Conservation (phyloP, 139 green algal species). For the Tetradesmus lagerheimii region DNA sequence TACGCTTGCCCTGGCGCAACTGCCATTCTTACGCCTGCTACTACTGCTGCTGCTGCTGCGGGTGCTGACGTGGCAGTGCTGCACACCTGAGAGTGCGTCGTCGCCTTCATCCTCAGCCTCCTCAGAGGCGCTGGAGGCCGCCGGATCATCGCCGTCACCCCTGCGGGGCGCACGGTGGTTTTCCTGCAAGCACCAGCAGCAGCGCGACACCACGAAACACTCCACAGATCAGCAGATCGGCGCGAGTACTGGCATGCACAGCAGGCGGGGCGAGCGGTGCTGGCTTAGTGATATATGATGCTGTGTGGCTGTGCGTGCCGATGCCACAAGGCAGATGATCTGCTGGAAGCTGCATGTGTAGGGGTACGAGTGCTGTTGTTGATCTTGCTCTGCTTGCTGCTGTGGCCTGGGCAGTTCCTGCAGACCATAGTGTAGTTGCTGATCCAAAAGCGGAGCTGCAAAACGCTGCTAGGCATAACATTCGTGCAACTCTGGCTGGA, state of each 20-base stretch:
- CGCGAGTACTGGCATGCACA: too few species aligned
- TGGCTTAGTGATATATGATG: background rate
- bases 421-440: background rate
- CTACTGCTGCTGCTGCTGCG: conserved; percentile 11
- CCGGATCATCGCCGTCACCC: background rate
- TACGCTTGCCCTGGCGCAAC: background rate
- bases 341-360: background rate
- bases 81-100: conserved; percentile 22
- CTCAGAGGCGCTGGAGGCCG: conserved; percentile 12
- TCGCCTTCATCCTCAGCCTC: conserved; percentile 18
- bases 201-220: background rate
- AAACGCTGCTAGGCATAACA: background rate
- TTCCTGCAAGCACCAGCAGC: background rate
- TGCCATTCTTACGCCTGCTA: background rate
- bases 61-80: background rate
- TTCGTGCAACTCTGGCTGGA: background rate
- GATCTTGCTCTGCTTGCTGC: background rate
- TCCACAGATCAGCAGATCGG: background rate
- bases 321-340: background rate
- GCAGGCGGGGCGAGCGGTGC: background rate
- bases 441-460: background rate
- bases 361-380: background rate
- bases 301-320: background rate
- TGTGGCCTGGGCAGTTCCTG: background rate
- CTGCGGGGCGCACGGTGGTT: background rate